A percentile compares a stretch with the other conserved stretches of the same genome.
phyloP scores from a whole-genome alignment of 768 basidiomycete genomes.

The Pisolithus orientalis region DNA sequence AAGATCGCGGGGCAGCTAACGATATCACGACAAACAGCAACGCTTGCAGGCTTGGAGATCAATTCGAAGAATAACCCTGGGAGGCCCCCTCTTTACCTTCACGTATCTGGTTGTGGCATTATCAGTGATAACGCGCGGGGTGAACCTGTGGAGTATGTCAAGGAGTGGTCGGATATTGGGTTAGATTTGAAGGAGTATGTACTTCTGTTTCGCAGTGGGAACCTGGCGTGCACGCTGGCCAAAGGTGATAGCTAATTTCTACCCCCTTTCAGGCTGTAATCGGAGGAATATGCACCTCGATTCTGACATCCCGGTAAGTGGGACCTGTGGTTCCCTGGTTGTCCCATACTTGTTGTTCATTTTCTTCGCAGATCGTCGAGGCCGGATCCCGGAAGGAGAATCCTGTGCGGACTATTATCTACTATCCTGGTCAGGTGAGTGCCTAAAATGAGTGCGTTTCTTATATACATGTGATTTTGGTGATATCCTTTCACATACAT shows the following conservation, averaged over 20 bases:
- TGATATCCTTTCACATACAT: background rate
- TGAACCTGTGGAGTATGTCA: constrained; percentile 27
- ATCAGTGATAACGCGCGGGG: constrained; percentile 36
- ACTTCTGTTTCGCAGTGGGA: background rate
- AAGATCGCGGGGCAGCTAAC: too few relatives aligned
- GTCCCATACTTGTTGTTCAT: background rate
- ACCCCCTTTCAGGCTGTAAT: constrained; percentile 16
- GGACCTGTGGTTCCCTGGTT: background rate
- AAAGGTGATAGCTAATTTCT: background rate
- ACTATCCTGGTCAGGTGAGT: constrained; percentile 30
- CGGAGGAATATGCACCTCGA: constrained; percentile 27
- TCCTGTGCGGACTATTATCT: constrained; percentile 38
- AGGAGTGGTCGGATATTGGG: constrained; percentile 33
- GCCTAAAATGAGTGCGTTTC: background rate
- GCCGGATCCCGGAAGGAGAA: constrained; percentile 35
- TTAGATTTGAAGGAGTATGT: constrained; percentile 27
- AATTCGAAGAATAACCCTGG: constrained; percentile 29
- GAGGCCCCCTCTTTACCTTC: constrained; percentile 37
- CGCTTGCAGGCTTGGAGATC: constrained; percentile 33
- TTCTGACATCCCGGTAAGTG: constrained; percentile 25
- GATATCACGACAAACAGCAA: constrained; percentile 20
- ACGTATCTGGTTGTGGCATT: constrained; percentile 38
- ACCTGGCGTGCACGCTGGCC: background rate
- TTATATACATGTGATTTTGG: background rate
- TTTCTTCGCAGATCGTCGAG: constrained; percentile 27